A percentile compares a stretch with the other conserved stretches of the same genome.
phyloP scores from a whole-genome alignment of 2,329 filamentous ascomycete species.

The Talaromyces islandicus region DNA sequence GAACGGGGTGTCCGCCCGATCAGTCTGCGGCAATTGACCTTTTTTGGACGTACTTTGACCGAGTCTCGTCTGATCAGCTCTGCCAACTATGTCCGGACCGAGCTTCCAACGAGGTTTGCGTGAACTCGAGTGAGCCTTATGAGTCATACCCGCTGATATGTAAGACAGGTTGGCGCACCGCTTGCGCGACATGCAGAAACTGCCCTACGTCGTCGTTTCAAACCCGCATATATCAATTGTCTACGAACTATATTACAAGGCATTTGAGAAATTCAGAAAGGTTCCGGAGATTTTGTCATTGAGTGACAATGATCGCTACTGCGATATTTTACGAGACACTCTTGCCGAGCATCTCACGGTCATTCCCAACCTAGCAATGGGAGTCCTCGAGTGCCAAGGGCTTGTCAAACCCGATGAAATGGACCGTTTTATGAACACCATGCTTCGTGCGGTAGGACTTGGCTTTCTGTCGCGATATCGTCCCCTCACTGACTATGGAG shows the following conservation, averaged over 20 bases:
- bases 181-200: constrained; percentile 91
- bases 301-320: constrained; percentile 85
- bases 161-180: constrained; percentile 73
- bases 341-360: constrained; percentile 85
- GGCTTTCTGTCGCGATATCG: background rate
- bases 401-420: constrained; percentile 75
- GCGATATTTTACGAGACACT: constrained; percentile 70
- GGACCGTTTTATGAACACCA: constrained; percentile 91
- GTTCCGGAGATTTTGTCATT: constrained; percentile 76
- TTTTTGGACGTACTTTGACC: constrained; percentile 90
- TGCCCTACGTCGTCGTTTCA: constrained; percentile 94
- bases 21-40: constrained; percentile 90
- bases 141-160: background rate
- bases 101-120: constrained; percentile 72
- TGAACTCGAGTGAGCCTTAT: background rate
- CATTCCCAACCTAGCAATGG: constrained; percentile 91
- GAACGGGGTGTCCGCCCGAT: constrained; percentile 90
- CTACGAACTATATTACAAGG: constrained; percentile 92
- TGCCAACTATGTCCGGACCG: constrained; percentile 94
- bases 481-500: constrained; percentile 11
- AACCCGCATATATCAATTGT: constrained; percentile 91
- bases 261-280: constrained; percentile 87
- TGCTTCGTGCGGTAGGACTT: constrained; percentile 71
- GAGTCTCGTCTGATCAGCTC: constrained; percentile 85
- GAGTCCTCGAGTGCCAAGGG: constrained; percentile 81